Evolutionary conservation across 192 early-diverging fungal genomes (phyloP), one percentile per base, ranked within the genome.

Genomic region (Backusella luteola): DNA sequence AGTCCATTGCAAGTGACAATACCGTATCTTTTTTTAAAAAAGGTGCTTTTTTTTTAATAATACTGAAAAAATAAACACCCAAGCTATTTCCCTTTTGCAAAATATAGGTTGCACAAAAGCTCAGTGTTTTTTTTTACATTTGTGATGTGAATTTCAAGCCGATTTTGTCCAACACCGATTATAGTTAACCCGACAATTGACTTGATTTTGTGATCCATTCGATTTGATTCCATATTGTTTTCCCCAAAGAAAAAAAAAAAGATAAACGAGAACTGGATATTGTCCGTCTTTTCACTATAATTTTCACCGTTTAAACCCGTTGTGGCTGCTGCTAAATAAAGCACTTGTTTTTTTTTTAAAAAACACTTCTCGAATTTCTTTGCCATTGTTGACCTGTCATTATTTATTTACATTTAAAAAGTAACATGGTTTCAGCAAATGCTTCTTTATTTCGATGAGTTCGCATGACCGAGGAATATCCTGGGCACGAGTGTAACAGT

Each of bases 71-170:
- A 49, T 1, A n/a, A 49, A 49, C 46, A 8, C 6, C 12, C 42
- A 44, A 44, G 3, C 42, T 44, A 44, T 44, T 44, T 44, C 42
- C 19, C 46, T 8, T 44, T 44, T 44, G 4, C 42, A 44, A 44
- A 17, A 14, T 17, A 4, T 15, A 44, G 21, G 56, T 63, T 63
- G 21, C 8, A 63, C 46, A n/a, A 21, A 49, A 49, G 46, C 46
- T 49, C 19, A 49, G 17, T 49, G 46, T n/a, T 56, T 56, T 23
- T 56, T 29, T 63, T 63, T 63, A 63, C 23, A 26, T 29, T 63
- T 63, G 56, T 29, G 56, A 63, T 63, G 56, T 26, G 56, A 63
- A 63, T 63, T 63, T 63, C 56, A 63, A 63, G 56, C 56, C 56
- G 23, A 63, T 63, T 63, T 63, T 63, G 56, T 29, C 26, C 56